phyloP scores from a whole-genome alignment of 352 stramenopile species.

The Pythium apleroticum region DNA sequence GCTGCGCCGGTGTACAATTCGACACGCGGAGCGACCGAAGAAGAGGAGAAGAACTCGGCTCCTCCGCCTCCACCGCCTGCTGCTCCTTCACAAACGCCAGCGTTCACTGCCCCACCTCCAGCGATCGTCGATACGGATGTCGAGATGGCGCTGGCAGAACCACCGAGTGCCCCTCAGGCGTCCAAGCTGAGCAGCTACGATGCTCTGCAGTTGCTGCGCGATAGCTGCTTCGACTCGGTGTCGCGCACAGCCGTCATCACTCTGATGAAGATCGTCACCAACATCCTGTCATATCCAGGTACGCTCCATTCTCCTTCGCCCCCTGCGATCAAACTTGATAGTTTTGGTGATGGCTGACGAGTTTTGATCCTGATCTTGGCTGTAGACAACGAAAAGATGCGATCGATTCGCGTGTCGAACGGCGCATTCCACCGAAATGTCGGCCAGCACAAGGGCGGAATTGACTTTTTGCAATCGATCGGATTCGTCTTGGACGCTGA shows the following conservation, averaged over 20 bases:
- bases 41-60: slow-evolving; percentile 19
- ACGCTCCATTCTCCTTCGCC: background rate
- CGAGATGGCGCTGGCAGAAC: slow-evolving; percentile 39
- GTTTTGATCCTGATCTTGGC: background rate
- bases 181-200: slow-evolving; percentile 48
- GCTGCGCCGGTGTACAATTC: background rate
- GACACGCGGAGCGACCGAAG: slow-evolving; percentile 6
- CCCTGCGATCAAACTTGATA: background rate
- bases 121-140: slow-evolving; percentile 31
- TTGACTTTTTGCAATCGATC: slow-evolving; percentile 70
- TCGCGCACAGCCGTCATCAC: slow-evolving; percentile 59
- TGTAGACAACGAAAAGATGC: slow-evolving; percentile 79
- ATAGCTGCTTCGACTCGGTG: slow-evolving; percentile 76
- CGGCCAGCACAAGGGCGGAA: slow-evolving; percentile 57
- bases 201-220: slow-evolving; percentile 66
- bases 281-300: slow-evolving; percentile 83
- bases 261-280: slow-evolving; percentile 86
- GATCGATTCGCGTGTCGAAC: slow-evolving; percentile 80
- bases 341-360: background rate
- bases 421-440: slow-evolving; percentile 70
- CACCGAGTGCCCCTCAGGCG: background rate
- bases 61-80: background rate
- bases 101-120: background rate
- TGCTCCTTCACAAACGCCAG: background rate
- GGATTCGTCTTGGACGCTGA: slow-evolving; percentile 61